A percentile compares a stretch with the other conserved stretches of the same genome.
phyloP scores from a whole-genome alignment of 768 basidiomycete species.

The Panellus pusillus region DNA sequence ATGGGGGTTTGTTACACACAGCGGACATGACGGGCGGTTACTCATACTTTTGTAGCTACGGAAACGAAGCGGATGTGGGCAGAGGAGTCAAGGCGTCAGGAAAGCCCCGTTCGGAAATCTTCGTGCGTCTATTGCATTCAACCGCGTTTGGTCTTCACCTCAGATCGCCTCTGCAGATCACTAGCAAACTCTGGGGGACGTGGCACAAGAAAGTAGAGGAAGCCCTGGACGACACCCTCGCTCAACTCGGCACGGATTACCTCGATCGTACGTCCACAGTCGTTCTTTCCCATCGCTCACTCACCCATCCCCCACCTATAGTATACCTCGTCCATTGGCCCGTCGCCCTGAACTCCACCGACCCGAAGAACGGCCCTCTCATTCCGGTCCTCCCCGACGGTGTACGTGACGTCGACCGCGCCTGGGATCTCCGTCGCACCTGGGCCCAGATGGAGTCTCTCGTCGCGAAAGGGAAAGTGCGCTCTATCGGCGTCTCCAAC shows the following conservation, averaged over 20 bases:
- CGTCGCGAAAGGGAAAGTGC: slow-evolving; percentile 60
- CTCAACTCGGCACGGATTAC: slow-evolving; percentile 81
- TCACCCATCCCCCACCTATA: slow-evolving; percentile 20
- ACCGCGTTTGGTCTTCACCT: background rate
- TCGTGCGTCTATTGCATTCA: slow-evolving; percentile 31
- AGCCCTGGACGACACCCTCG: slow-evolving; percentile 71
- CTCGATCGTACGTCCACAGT: slow-evolving; percentile 61
- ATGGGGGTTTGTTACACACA: slow-evolving; percentile 21
- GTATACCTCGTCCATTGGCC: slow-evolving; percentile 84
- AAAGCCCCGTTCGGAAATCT: slow-evolving; percentile 67
- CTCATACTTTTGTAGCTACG: slow-evolving; percentile 37
- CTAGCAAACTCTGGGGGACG: slow-evolving; percentile 70
- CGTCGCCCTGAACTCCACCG: slow-evolving; percentile 67
- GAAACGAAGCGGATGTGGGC: slow-evolving; percentile 83
- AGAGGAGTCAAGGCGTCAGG: slow-evolving; percentile 77
- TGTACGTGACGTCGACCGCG: slow-evolving; percentile 63
- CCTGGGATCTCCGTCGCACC: slow-evolving; percentile 69
- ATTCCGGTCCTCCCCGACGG: slow-evolving; percentile 64
- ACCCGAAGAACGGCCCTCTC: slow-evolving; percentile 48
- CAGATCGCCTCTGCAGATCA: slow-evolving; percentile 46
- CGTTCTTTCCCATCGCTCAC: slow-evolving; percentile 18
- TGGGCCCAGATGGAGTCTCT: slow-evolving; percentile 85
- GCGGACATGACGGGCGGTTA: background rate
- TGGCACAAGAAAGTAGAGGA: slow-evolving; percentile 73
- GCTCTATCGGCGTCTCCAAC: slow-evolving; percentile 75